These are phyloP conservation scores for Lepidium aucheri DNA, from an alignment of 345 rosid genomes.

Conservation along the genomic window DNA sequence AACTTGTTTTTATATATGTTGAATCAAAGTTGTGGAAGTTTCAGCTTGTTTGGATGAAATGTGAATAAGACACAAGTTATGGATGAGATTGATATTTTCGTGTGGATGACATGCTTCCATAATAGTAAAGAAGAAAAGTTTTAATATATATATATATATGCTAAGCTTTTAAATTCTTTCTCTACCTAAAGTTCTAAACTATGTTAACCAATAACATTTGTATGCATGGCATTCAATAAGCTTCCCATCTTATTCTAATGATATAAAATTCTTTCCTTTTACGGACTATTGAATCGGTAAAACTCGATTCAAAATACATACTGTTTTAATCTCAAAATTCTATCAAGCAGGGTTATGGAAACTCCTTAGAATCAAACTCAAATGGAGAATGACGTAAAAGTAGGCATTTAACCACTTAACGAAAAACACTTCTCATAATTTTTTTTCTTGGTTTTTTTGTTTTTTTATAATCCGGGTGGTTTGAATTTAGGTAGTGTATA, in stretches of 20 bases:
- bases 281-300: no score
- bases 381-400: no score
- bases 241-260: slow-evolving; percentile 13
- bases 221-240: slow-evolving; percentile 19
- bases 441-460: no score
- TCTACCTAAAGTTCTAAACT: slow-evolving; percentile 13
- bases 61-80: slow-evolving; percentile 3
- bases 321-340: no score
- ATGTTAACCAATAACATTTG: slow-evolving; percentile 12
- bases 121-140: slow-evolving; percentile 15
- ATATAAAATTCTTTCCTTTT: not conserved
- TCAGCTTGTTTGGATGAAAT: not conserved
- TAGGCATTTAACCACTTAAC: no score
- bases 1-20: slow-evolving; percentile 7
- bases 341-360: no score
- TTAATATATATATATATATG: not conserved
- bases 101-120: slow-evolving; percentile 18
- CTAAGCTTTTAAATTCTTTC: slow-evolving; percentile 3
- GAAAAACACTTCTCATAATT: no score
- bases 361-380: no score
- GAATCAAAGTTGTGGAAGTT: not conserved
- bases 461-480: no score
- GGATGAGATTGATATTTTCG: slow-evolving; percentile 22
- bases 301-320: no score
- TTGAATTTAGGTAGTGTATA: no score